These are phyloP conservation scores for Cucurbitaria berberidis DNA, from an alignment of 2,329 filamentous ascomycete genomes.

Conservation along the genomic window DNA sequence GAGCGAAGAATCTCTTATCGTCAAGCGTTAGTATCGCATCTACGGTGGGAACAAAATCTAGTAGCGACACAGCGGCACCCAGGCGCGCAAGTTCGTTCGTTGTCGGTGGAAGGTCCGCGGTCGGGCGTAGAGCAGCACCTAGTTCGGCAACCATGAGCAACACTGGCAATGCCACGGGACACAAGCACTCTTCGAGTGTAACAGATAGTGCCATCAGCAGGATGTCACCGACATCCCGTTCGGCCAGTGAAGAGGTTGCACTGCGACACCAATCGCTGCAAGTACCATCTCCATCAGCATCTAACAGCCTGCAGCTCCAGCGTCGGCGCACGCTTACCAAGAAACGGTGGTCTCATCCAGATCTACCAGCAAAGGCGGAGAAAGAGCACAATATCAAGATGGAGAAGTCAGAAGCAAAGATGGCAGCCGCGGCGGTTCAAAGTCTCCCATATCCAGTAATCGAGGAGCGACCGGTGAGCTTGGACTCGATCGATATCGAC, in stretches of 20 bases:
- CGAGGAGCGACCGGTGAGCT: conserved; percentile 76
- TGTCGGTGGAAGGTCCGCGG: conserved; percentile 41
- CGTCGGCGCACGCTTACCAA: conserved; percentile 42
- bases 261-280: conserved; percentile 38
- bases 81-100: conserved; percentile 37
- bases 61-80: conserved; percentile 18
- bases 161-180: conserved; percentile 22
- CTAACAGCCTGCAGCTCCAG: conserved; percentile 39
- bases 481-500: conserved; percentile 86
- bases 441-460: conserved; percentile 55
- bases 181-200: conserved; percentile 38
- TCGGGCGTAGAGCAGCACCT: conserved; percentile 31
- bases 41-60: conserved; percentile 26
- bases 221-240: conserved; percentile 25
- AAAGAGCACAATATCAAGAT: conserved; percentile 43
- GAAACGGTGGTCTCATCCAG: conserved; percentile 50
- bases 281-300: conserved; percentile 26
- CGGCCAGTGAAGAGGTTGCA: conserved; percentile 39
- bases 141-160: conserved; percentile 30
- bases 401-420: conserved; percentile 28
- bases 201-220: conserved; percentile 26
- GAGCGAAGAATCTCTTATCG: conserved; percentile 17
- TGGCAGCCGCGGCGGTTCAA: conserved; percentile 29
- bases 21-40: conserved; percentile 30
- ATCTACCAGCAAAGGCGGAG: conserved; percentile 48